These are phyloP conservation scores for Wickerhamomyces queroliae DNA, from an alignment of 805 yeast genomes.

Conservation along the genomic window DNA sequence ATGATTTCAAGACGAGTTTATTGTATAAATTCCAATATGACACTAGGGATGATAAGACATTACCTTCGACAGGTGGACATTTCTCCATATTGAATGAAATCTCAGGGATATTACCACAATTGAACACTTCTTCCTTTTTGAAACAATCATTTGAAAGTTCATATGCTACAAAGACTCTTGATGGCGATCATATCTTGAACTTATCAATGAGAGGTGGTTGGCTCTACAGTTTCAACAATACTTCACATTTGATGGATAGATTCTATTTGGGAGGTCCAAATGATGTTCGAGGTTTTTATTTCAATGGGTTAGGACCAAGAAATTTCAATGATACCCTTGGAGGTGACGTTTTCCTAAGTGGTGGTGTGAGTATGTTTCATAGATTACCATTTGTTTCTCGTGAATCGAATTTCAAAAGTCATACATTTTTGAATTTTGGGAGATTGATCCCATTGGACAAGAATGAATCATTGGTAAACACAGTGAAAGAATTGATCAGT, in stretches of 20 bases:
- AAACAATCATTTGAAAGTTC: constrained; percentile 31
- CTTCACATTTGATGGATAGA: constrained; percentile 62
- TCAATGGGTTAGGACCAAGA: constrained; percentile 62
- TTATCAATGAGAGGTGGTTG: constrained; percentile 49
- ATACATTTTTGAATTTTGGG: constrained; percentile 64
- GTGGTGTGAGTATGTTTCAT: constrained; percentile 53
- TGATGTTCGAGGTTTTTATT: constrained; percentile 63
- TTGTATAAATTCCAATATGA: constrained; percentile 36
- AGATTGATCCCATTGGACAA: constrained; percentile 38
- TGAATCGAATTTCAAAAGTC: constrained; percentile 52
- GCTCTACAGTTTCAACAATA: constrained; percentile 34
- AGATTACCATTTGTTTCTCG: constrained; percentile 48
- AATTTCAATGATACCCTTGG: constrained; percentile 55
- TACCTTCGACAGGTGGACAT: constrained; percentile 40
- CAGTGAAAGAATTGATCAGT: constrained; percentile 23
- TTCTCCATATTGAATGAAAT: constrained; percentile 38
- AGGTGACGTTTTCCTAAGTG: constrained; percentile 54
- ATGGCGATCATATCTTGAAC: constrained; percentile 41
- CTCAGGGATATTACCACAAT: constrained; percentile 24
- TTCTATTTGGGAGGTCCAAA: constrained; percentile 80
- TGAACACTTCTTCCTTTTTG: constrained; percentile 24
- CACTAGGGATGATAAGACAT: constrained; percentile 31
- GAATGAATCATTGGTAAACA: constrained; percentile 12
- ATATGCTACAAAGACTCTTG: constrained; percentile 21
- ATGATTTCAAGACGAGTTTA: constrained; percentile 52